Evolutionary conservation across 2,329 filamentous ascomycete genomes (phyloP), one percentile per base, ranked within the genome.

Genomic region (Alternaria hordeiaustralica): DNA sequence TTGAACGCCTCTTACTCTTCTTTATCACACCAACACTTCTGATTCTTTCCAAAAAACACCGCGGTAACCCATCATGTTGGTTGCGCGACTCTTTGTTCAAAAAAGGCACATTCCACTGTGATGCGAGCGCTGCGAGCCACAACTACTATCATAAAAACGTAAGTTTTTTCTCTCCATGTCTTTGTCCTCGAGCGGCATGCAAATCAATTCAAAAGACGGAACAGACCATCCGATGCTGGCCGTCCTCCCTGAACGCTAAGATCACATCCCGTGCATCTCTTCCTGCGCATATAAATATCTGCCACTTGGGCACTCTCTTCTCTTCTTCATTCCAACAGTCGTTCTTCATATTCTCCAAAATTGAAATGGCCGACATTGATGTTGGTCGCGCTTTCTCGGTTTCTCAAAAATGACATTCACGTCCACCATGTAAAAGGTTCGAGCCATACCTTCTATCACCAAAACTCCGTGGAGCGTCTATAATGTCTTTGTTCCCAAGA

Each of bases 91-190:
- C 6, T 33, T 6, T 30, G 11, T 28, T 28, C 11, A 30, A 30
- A 30, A 30, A 30, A 30, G 28, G 11, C 28, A 30, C 2, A 6
- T 30, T 30, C 6, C 28, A 30, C n/a, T 30, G 28, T 2, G 28
- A 15, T 41, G 36, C 10, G 36, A 41, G 9, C n/a, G 36, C 36
- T 41, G 15, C n/a, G 36, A 41, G n/a, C 15, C 3, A 41, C 7
- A 18, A 4, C 15, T 10, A 2, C 7, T 4, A 18, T 18, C 10
- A 41, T 18, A 41, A 41, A 41, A 18, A 11, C 8, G 13, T 5
- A 4, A 33, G 13, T 11, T 11, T 4, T 4, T 15, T 15, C 3
- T 18, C 1, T 0, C 0, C 4, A n/a, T 15, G 13, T 18, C 9
- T 41, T 9, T 9, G 3, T 41, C 28, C 28, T 30, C 0, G 11